Evolutionary conservation across 2,329 filamentous ascomycete species (phyloP), one percentile per base, ranked within the genome.

Genomic region (Diaporthe vaccinii): DNA sequence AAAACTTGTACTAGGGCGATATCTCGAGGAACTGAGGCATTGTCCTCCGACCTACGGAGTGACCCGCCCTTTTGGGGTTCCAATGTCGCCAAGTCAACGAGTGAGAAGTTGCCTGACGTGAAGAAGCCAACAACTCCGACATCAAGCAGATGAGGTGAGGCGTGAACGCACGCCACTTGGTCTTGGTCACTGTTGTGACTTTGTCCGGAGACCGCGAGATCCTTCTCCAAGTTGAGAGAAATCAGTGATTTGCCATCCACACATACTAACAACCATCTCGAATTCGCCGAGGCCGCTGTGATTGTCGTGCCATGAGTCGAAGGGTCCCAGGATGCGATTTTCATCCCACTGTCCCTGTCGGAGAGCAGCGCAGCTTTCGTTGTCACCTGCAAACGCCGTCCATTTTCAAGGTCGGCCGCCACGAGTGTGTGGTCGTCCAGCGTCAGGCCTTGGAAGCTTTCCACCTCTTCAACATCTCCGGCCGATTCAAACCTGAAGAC

Each of bases 91-190:
- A 98, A 82, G 75, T 93, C 89, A 59, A 98, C 86, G 46, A 98
- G 87, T 0, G 94, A 93, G 36, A 98, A 89, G 15, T 91, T 91
- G 8, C 95, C 94, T n/a, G 93, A 92, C 77, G 94, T 92, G 91
- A 96, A 98, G 84, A 97, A 97, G 1, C 95, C 96, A 22, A 97
- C 89, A 39, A 98, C 92, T 74, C 94, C 96, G 44, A 95, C 86
- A 67, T 90, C 87, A 6, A 88, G 86, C 20, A 93, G 85, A 49
- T 90, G 87, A 4, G 90, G 86, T 0, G 95, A 92, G 2, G 97
- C 89, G 62, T 96, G 92, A 14, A 98, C 88, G 79, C 96, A 98
- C 3, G 97, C 94, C 46, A 98, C 91, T 82, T 98, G 95, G 78
- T 95, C 93, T 46, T 91, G 87, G 22, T 89, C 85, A 1, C 88